Percentiles rank a stretch among this genome's conserved stretches.
These are phyloP conservation scores for Podila clonocystis DNA, from an alignment of 192 early-diverging fungal species.

Conservation along the genomic window DNA sequence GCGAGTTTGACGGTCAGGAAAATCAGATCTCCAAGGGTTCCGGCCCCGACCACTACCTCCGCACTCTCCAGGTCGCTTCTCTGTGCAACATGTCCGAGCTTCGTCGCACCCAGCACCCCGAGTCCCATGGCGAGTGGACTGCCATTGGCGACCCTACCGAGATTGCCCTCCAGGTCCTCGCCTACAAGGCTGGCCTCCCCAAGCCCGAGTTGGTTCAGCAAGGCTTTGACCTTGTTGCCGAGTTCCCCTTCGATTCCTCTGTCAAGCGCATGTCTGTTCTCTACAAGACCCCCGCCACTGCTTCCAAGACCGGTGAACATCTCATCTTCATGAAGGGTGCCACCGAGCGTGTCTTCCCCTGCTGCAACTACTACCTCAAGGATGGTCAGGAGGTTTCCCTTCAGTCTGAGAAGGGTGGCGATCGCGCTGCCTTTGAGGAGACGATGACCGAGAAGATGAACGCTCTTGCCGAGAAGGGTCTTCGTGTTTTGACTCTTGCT, in stretches of 20 bases:
- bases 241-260: conserved; percentile 78
- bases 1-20: conserved; percentile 11
- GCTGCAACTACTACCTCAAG: conserved; percentile 68
- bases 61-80: conserved; percentile 64
- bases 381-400: conserved; percentile 39
- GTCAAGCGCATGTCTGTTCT: conserved; percentile 95
- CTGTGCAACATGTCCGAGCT: conserved; percentile 88
- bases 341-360: conserved; percentile 84
- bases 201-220: conserved; percentile 67
- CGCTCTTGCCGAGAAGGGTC: conserved; percentile 22
- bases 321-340: conserved; percentile 90
- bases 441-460: conserved; percentile 75
- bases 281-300: conserved; percentile 42
- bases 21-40: conserved; percentile 30
- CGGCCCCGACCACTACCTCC: conserved; percentile 49
- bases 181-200: conserved; percentile 77
- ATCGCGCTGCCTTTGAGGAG: conserved; percentile 70
- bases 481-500: not conserved
- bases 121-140: conserved; percentile 71
- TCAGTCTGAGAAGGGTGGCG: conserved; percentile 51
- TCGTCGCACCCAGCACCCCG: conserved; percentile 57
- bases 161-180: conserved; percentile 88
- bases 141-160: conserved; percentile 93
- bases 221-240: conserved; percentile 42
- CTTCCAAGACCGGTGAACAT: conserved; percentile 33